Base-by-base conservation (phyloP, 176 grass and related monocot genomes). In the Zea luxurians region DNA sequence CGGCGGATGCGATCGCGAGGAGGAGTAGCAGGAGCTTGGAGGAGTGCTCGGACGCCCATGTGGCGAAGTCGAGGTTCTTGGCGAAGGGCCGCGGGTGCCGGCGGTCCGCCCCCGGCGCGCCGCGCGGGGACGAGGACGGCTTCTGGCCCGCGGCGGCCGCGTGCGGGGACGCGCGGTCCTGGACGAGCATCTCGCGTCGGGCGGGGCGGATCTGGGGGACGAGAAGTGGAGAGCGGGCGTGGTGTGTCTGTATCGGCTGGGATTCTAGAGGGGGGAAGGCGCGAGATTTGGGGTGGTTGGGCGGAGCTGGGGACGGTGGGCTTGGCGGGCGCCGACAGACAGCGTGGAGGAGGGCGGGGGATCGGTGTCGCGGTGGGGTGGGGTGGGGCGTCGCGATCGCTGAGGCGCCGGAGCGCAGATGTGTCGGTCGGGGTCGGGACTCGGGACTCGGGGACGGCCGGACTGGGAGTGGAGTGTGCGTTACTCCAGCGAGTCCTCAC, bases 51-150 rank as follows among this genome's bases (percentile, higher is more conserved):
- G 96, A 86, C 16, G 82, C 92, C 96, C 96, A 99, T 36, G 69
- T 58, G 57, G 87, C 73, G 78, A 99, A 96, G 78, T 99, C 96
- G 58, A 99, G 92, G 70, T 78, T 99, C 90, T 99, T 99, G 2
- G 90, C 83, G 50, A 92, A 92, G 10, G 84, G 83, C 64, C 73
- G 85, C 49, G 80, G 82, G 73, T 80, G 78, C 70, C 77, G 77
- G 53, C 77, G 48, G 82, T 81, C 80, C 35, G 71, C 40, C 5
- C 87, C 87, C 72, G 82, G 78, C 50, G 49, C 78, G 15, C 60
- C 78, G 43, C 82, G 84, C 81, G 78, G 84, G 37, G 87, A 87
- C 9, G 48, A 11, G 70, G 77, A 54, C n/a, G 81, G 18, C 77
- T 88, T 66, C 60, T 48, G 46, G 41, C 83, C 50, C 46, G 50